These are phyloP conservation scores for Melocanna baccifera DNA, from an alignment of 176 grass and related monocot species.

Conservation along the genomic window DNA sequence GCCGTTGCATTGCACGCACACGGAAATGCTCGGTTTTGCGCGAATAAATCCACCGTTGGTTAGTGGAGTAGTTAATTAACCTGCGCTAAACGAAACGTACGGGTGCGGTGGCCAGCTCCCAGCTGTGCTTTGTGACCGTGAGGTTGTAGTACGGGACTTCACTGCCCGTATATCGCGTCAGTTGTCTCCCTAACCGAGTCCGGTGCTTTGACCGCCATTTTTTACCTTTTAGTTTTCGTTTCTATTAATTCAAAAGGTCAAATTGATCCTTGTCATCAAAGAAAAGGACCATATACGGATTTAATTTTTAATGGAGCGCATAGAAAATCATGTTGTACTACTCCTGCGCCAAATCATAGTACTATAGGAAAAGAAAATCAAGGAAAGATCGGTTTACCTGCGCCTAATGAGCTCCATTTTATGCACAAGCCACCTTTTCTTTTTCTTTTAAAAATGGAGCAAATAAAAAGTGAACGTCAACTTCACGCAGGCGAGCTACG, in stretches of 20 bases:
- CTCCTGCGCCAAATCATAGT: too few relatives aligned
- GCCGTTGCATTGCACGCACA: background rate
- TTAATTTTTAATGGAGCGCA: too few relatives aligned
- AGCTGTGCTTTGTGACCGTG: background rate
- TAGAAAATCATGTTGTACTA: too few relatives aligned
- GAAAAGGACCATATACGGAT: background rate
- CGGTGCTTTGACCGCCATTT: background rate
- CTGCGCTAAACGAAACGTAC: background rate
- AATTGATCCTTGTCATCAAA: background rate
- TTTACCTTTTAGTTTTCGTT: background rate
- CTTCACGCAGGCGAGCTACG: too few relatives aligned
- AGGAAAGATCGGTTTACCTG: too few relatives aligned
- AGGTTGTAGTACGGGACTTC: background rate
- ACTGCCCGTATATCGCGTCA: background rate
- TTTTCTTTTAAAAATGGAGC: too few relatives aligned
- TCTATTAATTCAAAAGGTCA: background rate
- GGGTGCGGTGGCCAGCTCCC: background rate
- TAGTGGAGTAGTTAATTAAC: too few relatives aligned
- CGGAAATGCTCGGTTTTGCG: background rate
- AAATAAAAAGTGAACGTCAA: too few relatives aligned
- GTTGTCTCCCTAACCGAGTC: background rate
- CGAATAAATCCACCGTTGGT: background rate
- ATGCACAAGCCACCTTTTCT: too few relatives aligned
- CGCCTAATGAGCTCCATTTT: too few relatives aligned
- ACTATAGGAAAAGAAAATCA: too few relatives aligned